Evolutionary conservation across 2,329 filamentous ascomycete species (phyloP).

Genomic region (Phoma sp.): DNA sequence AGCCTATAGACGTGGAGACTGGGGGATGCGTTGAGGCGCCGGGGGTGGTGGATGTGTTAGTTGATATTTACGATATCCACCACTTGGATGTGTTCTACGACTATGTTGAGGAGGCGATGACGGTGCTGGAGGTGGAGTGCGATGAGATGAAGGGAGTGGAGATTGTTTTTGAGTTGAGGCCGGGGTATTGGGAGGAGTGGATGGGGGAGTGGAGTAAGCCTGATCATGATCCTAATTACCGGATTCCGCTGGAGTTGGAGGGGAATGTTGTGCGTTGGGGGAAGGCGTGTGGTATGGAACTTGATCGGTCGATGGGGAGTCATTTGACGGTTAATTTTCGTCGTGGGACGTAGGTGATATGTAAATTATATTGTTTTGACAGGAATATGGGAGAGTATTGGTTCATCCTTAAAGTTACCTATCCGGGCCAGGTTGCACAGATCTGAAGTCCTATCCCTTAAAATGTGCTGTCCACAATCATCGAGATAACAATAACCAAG

Average conservation of each 20-base stretch:
- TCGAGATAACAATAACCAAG: too few species aligned
- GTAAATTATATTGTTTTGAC: too few species aligned
- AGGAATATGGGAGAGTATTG: too few species aligned
- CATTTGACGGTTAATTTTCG: slow-evolving; percentile 14
- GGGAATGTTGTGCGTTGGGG: slow-evolving; percentile 9
- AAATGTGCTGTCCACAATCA: too few species aligned
- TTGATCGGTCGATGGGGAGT: slow-evolving; percentile 3
- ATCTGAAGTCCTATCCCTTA: too few species aligned
- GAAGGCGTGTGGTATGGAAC: slow-evolving; percentile 4
- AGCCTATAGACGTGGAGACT: too few species aligned
- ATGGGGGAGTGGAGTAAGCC: slow-evolving; percentile 12
- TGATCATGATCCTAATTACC: not conserved
- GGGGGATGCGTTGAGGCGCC: too few species aligned
- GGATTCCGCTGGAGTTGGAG: slow-evolving; percentile 8
- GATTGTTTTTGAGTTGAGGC: slow-evolving; percentile 1
- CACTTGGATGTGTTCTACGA: not conserved
- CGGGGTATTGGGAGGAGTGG: slow-evolving; percentile 5
- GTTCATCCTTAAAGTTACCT: too few species aligned
- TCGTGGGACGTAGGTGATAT: not conserved
- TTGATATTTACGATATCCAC: slow-evolving; percentile 7
- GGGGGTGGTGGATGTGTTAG: too few species aligned
- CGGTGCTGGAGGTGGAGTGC: not conserved
- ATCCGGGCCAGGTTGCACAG: too few species aligned
- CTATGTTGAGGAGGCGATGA: slow-evolving; percentile 3
- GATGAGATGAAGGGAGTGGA: not conserved